phyloP scores from a whole-genome alignment of 495 filamentous ascomycete species.

The Chaetomidium leptoderma region DNA sequence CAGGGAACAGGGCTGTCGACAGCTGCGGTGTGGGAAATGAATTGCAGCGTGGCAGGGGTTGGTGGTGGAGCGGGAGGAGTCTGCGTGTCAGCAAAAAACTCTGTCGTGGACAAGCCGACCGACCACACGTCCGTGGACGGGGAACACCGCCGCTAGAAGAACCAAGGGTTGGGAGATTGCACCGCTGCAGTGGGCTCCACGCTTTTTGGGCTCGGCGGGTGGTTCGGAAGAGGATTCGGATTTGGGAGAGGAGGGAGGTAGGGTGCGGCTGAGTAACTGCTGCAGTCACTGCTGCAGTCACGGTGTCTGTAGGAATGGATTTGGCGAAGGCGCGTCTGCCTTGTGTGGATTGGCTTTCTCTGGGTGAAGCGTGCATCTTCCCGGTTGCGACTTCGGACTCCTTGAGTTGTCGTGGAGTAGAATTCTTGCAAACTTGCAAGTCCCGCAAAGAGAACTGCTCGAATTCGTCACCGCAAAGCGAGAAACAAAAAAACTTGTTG shows the following conservation, averaged over 20 bases:
- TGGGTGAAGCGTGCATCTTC: too few species aligned
- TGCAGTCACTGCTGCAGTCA: background rate
- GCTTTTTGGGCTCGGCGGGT: background rate
- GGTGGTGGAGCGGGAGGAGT: background rate
- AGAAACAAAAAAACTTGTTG: too few species aligned
- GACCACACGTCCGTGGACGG: too few species aligned
- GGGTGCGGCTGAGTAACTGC: background rate
- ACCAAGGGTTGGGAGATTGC: background rate
- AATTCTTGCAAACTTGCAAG: background rate
- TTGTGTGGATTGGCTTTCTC: too few species aligned
- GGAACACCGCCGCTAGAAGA: too few species aligned
- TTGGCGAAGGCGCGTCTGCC: background rate
- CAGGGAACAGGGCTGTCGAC: background rate
- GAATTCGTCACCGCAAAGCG: background rate
- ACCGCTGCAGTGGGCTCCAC: background rate
- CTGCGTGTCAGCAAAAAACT: background rate
- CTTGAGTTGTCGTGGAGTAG: too few species aligned
- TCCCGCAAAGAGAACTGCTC: background rate
- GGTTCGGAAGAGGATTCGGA: background rate
- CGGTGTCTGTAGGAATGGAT: background rate
- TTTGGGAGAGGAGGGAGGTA: background rate
- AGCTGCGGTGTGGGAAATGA: constrained; percentile 3
- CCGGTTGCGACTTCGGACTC: too few species aligned
- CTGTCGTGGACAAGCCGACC: background rate
- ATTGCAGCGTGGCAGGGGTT: background rate